Conservation (phyloP, 495 filamentous ascomycete genomes). For the Podospora anserina region DNA sequence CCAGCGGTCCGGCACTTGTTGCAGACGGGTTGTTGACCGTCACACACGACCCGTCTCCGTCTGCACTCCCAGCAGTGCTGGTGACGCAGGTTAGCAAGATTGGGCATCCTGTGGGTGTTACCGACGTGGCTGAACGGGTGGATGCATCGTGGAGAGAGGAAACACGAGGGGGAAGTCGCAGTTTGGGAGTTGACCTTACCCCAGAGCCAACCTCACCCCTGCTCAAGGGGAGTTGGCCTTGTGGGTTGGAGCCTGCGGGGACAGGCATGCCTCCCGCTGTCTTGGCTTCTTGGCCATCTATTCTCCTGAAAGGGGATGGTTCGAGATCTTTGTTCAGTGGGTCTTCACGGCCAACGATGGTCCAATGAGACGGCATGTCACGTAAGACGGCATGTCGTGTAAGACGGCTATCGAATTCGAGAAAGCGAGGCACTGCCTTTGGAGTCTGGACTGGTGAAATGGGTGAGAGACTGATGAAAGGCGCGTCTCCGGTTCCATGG, state of each 20-base stretch:
- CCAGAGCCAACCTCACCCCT: not conserved
- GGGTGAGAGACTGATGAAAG: too few species aligned
- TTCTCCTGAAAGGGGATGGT: not conserved
- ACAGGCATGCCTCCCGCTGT: not conserved
- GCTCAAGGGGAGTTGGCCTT: not conserved
- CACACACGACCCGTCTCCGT: conserved; percentile 37
- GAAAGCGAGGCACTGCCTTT: not conserved
- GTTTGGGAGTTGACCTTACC: not conserved
- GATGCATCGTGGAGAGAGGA: not conserved
- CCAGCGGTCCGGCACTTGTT: conserved; percentile 26
- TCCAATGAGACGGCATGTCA: not conserved
- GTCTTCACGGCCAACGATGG: not conserved
- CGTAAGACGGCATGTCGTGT: too few species aligned
- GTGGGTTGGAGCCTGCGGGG: not conserved
- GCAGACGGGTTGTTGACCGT: conserved; percentile 32
- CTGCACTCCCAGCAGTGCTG: conserved; percentile 44
- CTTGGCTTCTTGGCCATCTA: not conserved
- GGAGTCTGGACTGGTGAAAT: not conserved
- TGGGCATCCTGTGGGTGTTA: not conserved
- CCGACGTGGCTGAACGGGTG: not conserved
- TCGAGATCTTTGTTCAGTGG: not conserved
- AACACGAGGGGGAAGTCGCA: not conserved
- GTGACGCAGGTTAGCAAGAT: not conserved
- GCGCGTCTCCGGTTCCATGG: too few species aligned
- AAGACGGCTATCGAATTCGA: not conserved